Percentiles rank a stretch among this genome's conserved stretches.
These are phyloP conservation scores for Mucor indicus DNA, from an alignment of 371 early-diverging fungal species.

Conservation along the genomic window DNA sequence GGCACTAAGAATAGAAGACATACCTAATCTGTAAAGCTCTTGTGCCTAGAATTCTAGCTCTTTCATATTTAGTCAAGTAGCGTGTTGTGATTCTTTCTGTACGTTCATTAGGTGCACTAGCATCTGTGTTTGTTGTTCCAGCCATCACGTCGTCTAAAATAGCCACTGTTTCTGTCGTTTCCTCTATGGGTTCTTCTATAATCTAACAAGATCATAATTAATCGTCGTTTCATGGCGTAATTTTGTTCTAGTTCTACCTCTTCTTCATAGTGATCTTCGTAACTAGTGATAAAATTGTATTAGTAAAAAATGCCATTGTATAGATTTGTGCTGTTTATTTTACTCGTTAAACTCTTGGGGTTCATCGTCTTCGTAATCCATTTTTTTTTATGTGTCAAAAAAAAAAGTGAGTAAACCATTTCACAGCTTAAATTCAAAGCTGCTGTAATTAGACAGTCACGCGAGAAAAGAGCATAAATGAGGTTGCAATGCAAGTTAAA, in stretches of 20 bases:
- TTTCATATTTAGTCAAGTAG: slow-evolving; percentile 99
- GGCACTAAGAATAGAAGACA: background rate
- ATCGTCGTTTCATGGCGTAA: background rate
- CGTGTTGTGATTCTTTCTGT: slow-evolving; percentile 84
- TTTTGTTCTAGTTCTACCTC: slow-evolving; percentile 6
- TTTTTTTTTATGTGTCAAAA: slow-evolving; percentile 1
- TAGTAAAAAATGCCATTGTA: background rate
- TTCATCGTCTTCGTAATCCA: slow-evolving; percentile 33
- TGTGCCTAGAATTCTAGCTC: slow-evolving; percentile 93
- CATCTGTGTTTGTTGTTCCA: slow-evolving; percentile 4
- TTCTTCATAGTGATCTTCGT: slow-evolving; percentile 17
- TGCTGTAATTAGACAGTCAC: background rate
- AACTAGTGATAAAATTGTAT: slow-evolving; percentile 7
- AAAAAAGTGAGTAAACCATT: background rate
- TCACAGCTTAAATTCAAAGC: background rate
- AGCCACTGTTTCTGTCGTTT: slow-evolving; percentile 10
- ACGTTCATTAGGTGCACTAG: slow-evolving; percentile 20
- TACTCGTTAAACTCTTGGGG: slow-evolving; percentile 25
- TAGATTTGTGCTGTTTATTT: background rate
- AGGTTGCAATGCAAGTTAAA: background rate
- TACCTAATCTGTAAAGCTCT: slow-evolving; percentile 77
- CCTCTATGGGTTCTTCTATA: slow-evolving; percentile 6
- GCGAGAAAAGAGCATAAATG: background rate
- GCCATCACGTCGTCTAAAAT: slow-evolving; percentile 36
- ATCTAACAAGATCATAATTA: background rate